A percentile compares a stretch with the other conserved stretches of the same genome.
These are phyloP conservation scores for Trypanosoma boissoni DNA, from an alignment of 208 protist genomes.

Conservation along the genomic window DNA sequence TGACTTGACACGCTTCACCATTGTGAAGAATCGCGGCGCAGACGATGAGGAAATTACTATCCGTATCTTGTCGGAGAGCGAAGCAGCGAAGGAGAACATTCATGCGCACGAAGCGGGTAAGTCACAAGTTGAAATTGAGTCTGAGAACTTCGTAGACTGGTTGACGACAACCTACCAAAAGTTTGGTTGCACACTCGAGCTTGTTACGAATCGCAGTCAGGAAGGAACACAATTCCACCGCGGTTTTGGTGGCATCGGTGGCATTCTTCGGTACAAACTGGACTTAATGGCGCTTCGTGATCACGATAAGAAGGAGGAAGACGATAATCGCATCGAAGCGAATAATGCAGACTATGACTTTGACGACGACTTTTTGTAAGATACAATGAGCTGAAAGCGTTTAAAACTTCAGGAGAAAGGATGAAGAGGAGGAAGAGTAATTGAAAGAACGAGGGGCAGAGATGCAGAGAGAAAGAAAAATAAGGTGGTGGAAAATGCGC, in stretches of 20 bases:
- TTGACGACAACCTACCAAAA: conserved; percentile 98
- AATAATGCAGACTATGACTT: conserved; percentile 88
- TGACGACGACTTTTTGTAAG: conserved; percentile 75
- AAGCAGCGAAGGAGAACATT: conserved; percentile 79
- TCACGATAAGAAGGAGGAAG: conserved; percentile 74
- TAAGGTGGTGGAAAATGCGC: too few species aligned
- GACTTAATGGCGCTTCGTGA: conserved; percentile 89
- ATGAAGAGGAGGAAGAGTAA: too few species aligned
- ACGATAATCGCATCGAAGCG: conserved; percentile 52
- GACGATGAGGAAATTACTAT: conserved; percentile 60
- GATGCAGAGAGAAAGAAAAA: too few species aligned
- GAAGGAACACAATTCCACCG: conserved; percentile 98
- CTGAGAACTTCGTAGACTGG: conserved; percentile 97
- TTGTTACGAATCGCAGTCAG: conserved; percentile 93
- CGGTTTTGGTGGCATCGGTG: conserved; percentile 98
- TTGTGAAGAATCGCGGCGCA: conserved; percentile 86
- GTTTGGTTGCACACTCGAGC: conserved; percentile 96
- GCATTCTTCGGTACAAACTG: conserved; percentile 91
- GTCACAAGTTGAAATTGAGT: conserved; percentile 88
- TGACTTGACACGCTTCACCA: conserved; percentile 81
- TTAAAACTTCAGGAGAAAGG: too few species aligned
- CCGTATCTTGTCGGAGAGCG: conserved; percentile 65
- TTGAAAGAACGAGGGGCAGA: too few species aligned
- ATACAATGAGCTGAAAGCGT: too few species aligned
- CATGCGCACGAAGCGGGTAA: conserved; percentile 80